These are phyloP conservation scores for Nosema muscidifuracis DNA, from an alignment of 371 early-diverging fungal genomes.

Conservation along the genomic window DNA sequence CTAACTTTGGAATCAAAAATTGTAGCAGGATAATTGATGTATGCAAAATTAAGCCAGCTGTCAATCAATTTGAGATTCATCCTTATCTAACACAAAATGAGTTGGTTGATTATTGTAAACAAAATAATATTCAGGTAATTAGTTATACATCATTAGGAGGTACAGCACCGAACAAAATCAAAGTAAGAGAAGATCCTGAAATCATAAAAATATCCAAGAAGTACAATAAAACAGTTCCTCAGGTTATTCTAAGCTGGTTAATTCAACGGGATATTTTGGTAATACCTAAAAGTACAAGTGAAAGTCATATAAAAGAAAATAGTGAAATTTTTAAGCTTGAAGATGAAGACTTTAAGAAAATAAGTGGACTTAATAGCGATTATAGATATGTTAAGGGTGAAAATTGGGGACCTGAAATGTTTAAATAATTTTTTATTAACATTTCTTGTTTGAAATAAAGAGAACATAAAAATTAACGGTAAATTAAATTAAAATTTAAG, in stretches of 20 bases:
- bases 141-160: constrained; percentile 83
- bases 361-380: constrained; percentile 21
- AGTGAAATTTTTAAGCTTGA: constrained; percentile 30
- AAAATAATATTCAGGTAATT: constrained; percentile 68
- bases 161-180: constrained; percentile 20
- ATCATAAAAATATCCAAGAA: constrained; percentile 67
- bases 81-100: constrained; percentile 71
- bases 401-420: constrained; percentile 17
- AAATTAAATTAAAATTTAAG: too few species aligned
- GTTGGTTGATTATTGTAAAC: constrained; percentile 68
- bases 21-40: constrained; percentile 66
- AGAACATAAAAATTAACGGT: too few species aligned
- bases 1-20: constrained; percentile 70
- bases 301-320: constrained; percentile 48
- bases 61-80: constrained; percentile 77
- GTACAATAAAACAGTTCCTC: constrained; percentile 68
- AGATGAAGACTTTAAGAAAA: constrained; percentile 26
- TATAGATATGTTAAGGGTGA: constrained; percentile 29
- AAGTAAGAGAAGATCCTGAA: constrained; percentile 46
- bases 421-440: too few species aligned
- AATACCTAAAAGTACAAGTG: constrained; percentile 53
- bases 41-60: constrained; percentile 71
- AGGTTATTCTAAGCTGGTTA: constrained; percentile 71
- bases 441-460: too few species aligned
- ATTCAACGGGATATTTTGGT: constrained; percentile 63